Percentiles rank a stretch among this genome's conserved stretches.
Evolutionary conservation across 106 monocot species (phyloP).

Genomic region (Allium sativum): DNA sequence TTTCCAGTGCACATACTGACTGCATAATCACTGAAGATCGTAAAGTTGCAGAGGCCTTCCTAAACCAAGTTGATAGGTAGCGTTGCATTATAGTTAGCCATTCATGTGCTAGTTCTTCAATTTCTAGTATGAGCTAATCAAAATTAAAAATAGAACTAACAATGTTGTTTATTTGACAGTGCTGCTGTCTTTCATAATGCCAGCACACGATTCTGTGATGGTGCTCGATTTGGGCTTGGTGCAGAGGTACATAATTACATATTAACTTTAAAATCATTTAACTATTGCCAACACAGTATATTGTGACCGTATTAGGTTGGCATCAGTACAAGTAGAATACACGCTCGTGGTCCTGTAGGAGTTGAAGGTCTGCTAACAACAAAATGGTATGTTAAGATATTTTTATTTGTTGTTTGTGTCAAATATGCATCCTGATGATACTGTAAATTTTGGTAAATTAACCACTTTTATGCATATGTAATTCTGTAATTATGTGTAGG

Average conservation of each 20-base stretch:
- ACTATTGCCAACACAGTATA: too few relatives aligned
- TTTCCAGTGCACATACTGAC: conserved; percentile 82
- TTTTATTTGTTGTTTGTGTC: background rate
- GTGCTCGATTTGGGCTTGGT: conserved; percentile 97
- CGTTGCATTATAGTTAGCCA: background rate
- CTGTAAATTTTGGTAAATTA: too few relatives aligned
- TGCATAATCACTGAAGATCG: conserved; percentile 73
- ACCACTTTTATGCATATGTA: too few relatives aligned
- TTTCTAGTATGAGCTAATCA: background rate
- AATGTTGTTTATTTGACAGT: conserved; percentile 21
- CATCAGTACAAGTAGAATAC: conserved; percentile 95
- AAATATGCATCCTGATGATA: too few relatives aligned
- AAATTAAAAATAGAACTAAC: too few relatives aligned
- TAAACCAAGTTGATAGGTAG: conserved; percentile 80
- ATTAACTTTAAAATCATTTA: too few relatives aligned
- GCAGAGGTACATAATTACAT: conserved; percentile 56
- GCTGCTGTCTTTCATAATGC: conserved; percentile 98
- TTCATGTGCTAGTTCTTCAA: background rate
- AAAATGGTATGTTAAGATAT: conserved; percentile 43
- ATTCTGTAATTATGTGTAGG: conserved; percentile 15
- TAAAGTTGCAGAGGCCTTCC: conserved; percentile 64
- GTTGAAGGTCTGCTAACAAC: conserved; percentile 91
- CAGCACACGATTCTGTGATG: conserved; percentile 97
- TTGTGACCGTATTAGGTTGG: conserved; percentile 48
- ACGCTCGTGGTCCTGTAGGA: conserved; percentile 96